Base-by-base conservation (phyloP, 768 basidiomycete genomes). In the Cyathus striatus region DNA sequence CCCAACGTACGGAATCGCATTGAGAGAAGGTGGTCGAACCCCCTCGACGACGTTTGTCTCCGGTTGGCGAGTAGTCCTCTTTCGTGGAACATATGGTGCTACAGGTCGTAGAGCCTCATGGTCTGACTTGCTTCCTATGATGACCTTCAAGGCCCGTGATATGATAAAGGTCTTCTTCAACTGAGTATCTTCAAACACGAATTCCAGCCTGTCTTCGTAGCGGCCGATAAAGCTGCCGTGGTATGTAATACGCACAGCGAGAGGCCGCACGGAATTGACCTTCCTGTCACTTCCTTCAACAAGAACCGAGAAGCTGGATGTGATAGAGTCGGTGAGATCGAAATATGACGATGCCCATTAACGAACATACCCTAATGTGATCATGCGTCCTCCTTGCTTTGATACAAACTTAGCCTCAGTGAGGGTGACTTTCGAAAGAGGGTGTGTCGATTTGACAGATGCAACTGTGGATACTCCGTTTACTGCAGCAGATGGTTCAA, bases 181-280 rank as follows among this genome's bases (percentile, higher is more conserved):
- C 20, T 63, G 62, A 0, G 55, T 51, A 47, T 80, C 75, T 47
- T 75, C 58, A 51, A 85, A 77, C 0, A 68, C 40, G 16, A 85
- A 46, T 48, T 83, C 79, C 3, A 77, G 45, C 0, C 76, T 69
- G 35, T 78, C 78, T 40, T 78, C 68, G 45, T 67, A 78, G 2
- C 74, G 63, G 7, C 82, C 81, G 23, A 63, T 58, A 40, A 65
- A 52, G 0, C 27, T 23, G 37, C 72, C 64, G 3, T 46, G 53
- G 23, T 77, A 62, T 0, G 45, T 56, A 17, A 77, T 42, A 0
- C 37, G 42, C 20, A 78, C 47, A 2, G 44, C 41, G 22, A 67
- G 39, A 2, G 67, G 53, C 1, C 33, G 41, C 17, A 46, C 38
- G 5, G 51, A 55, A 3, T 42, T 57, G 26, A 72, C 46, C 0